Percentiles rank a stretch among this genome's conserved stretches.
Conservation (phyloP, 352 stramenopile species). For the Pythium dissimile region DNA sequence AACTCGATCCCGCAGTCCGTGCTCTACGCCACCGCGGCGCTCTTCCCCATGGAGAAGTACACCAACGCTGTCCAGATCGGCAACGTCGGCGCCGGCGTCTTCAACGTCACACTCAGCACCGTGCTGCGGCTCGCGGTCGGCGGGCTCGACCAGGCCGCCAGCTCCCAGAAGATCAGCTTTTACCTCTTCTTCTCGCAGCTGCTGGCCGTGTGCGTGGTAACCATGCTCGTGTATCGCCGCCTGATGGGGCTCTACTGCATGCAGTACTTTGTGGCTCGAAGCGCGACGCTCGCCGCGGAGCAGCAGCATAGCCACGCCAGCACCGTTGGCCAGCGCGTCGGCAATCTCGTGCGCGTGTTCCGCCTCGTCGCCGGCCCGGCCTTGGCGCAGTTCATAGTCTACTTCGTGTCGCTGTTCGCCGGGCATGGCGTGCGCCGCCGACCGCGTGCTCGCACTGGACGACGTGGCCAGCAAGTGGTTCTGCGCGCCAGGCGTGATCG, state of each 20-base stretch:
- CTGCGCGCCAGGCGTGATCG: slow-evolving; percentile 49
- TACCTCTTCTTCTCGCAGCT: slow-evolving; percentile 63
- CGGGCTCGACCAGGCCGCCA: slow-evolving; percentile 35
- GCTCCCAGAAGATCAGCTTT: slow-evolving; percentile 36
- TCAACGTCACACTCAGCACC: slow-evolving; percentile 57
- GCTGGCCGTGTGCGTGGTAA: slow-evolving; percentile 45
- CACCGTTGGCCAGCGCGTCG: slow-evolving; percentile 21
- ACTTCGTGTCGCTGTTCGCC: slow-evolving; percentile 55
- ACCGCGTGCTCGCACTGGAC: slow-evolving; percentile 9
- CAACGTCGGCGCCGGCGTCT: slow-evolving; percentile 42
- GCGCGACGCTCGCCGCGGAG: slow-evolving; percentile 25
- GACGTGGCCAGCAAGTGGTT: slow-evolving; percentile 40
- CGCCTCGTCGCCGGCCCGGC: slow-evolving; percentile 44
- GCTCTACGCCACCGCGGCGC: slow-evolving; percentile 55
- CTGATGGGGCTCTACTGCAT: slow-evolving; percentile 36
- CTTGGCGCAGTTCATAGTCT: slow-evolving; percentile 50
- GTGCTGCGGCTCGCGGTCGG: slow-evolving; percentile 45
- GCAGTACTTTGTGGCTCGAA: slow-evolving; percentile 52
- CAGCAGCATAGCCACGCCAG: slow-evolving; percentile 26
- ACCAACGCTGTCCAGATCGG: slow-evolving; percentile 66
- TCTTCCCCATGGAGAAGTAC: slow-evolving; percentile 62
- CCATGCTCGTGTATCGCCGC: slow-evolving; percentile 39
- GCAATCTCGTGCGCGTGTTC: slow-evolving; percentile 45
- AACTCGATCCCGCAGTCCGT: slow-evolving; percentile 59
- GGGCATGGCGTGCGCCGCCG: slow-evolving; percentile 42